A percentile compares a stretch with the other conserved stretches of the same genome.
Evolutionary conservation across 371 early-diverging fungal species (phyloP).

Genomic region (Mucor sp.): DNA sequence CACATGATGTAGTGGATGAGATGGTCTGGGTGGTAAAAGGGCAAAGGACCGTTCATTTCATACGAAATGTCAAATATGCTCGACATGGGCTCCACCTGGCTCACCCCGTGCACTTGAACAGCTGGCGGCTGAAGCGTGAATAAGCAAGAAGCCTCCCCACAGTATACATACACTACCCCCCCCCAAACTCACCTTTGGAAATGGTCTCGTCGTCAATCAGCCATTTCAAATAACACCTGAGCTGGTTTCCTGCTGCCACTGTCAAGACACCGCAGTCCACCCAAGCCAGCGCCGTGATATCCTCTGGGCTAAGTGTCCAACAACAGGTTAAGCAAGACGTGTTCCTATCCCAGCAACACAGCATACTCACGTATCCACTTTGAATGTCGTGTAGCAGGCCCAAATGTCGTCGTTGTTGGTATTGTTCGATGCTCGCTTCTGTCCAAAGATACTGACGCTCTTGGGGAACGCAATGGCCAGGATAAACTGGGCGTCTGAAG

Average conservation of each 20-base stretch:
- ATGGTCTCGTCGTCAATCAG: slow-evolving; percentile 49
- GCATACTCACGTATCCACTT: slow-evolving; percentile 39
- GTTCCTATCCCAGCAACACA: not conserved
- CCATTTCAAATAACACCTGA: slow-evolving; percentile 71
- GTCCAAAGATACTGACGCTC: slow-evolving; percentile 56
- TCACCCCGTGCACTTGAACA: slow-evolving; percentile 25
- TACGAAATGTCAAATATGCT: slow-evolving; percentile 60
- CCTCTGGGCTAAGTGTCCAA: slow-evolving; percentile 24
- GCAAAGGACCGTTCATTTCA: slow-evolving; percentile 63
- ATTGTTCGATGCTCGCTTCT: slow-evolving; percentile 37
- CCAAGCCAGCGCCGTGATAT: slow-evolving; percentile 64
- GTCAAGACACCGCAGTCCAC: slow-evolving; percentile 65
- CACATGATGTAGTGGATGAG: slow-evolving; percentile 76
- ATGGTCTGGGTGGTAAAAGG: slow-evolving; percentile 79
- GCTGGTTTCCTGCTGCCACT: slow-evolving; percentile 61
- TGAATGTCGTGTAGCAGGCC: slow-evolving; percentile 50
- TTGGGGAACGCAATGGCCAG: slow-evolving; percentile 62
- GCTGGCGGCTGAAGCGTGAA: not conserved
- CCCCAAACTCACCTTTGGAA: slow-evolving; percentile 37
- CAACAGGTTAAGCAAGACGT: not conserved
- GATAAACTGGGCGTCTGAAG: slow-evolving; percentile 73
- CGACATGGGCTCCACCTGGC: slow-evolving; percentile 42
- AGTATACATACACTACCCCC: not conserved
- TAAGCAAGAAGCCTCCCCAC: too few relatives aligned
- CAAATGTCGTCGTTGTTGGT: slow-evolving; percentile 31